Evolutionary conservation across 2,329 filamentous ascomycete species (phyloP).

Genomic region (Talaromyces sp.): DNA sequence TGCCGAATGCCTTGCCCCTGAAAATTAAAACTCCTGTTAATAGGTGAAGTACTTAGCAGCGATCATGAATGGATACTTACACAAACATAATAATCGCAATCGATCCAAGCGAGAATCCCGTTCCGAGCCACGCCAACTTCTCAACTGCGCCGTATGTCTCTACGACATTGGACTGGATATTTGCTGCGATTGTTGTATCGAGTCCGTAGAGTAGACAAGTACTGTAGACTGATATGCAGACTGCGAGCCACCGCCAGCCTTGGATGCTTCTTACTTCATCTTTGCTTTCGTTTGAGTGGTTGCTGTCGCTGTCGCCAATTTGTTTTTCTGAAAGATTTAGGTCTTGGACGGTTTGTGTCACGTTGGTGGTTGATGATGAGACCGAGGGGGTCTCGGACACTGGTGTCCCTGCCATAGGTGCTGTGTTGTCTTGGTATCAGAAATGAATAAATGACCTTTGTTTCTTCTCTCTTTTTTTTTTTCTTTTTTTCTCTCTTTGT

Average conservation of each 20-base stretch:
- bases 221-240: slow-evolving; percentile 4
- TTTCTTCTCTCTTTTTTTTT: too few relatives aligned
- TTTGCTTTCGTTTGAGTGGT: background rate
- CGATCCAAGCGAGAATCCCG: slow-evolving; percentile 43
- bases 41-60: too few relatives aligned
- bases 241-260: slow-evolving; percentile 14
- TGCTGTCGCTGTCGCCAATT: background rate
- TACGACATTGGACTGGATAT: slow-evolving; percentile 45
- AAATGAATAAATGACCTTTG: background rate
- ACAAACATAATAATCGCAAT: slow-evolving; percentile 18
- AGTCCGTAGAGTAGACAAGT: slow-evolving; percentile 25
- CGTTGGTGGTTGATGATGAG: slow-evolving; percentile 2
- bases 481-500: too few relatives aligned
- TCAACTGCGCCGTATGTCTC: slow-evolving; percentile 36
- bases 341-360: background rate
- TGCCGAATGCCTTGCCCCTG: slow-evolving; percentile 15
- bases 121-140: slow-evolving; percentile 44
- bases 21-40: background rate
- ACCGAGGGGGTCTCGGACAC: background rate
- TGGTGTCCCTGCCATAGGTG: background rate
- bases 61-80: background rate
- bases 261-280: slow-evolving; percentile 7
- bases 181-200: slow-evolving; percentile 50
- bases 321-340: background rate
- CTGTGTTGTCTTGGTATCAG: background rate